Percentiles rank a stretch among this genome's conserved stretches.
Conservation (phyloP, 495 filamentous ascomycete species). For the Neurospora sublineolata region DNA sequence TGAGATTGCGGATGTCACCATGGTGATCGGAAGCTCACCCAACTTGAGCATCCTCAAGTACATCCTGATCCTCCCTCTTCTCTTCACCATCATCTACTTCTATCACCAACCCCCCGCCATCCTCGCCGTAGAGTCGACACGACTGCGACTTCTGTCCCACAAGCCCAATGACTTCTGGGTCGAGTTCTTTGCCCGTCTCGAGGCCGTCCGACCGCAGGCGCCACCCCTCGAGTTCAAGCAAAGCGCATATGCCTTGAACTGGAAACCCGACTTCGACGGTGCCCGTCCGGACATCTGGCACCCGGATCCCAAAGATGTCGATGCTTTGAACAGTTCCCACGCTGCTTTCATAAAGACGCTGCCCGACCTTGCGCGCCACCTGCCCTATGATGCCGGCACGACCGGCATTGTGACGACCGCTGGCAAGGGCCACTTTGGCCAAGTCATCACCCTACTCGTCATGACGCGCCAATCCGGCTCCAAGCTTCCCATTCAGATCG, state of each 20-base stretch:
- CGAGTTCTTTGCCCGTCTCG: constrained; percentile 11
- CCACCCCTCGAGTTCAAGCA: background rate
- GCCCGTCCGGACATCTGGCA: constrained; percentile 1
- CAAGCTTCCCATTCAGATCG: constrained; percentile 46
- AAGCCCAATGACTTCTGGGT: constrained; percentile 7
- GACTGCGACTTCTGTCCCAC: background rate
- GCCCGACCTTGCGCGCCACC: constrained; percentile 22
- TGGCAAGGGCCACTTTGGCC: constrained; percentile 18
- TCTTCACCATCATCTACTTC: constrained; percentile 3
- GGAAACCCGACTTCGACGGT: constrained; percentile 1
- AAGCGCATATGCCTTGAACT: background rate
- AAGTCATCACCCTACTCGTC: constrained; percentile 36
- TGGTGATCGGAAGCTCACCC: background rate
- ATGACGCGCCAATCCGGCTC: constrained; percentile 49
- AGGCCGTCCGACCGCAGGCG: constrained; percentile 1
- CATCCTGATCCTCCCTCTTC: background rate
- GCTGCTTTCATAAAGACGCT: constrained; percentile 31
- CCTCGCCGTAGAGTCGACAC: background rate
- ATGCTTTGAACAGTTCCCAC: constrained; percentile 18
- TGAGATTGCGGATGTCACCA: background rate
- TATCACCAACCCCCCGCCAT: background rate
- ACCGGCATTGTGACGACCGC: constrained; percentile 42
- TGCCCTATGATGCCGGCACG: constrained; percentile 35
- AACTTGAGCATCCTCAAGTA: background rate
- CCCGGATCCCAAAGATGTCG: background rate